Conservation (phyloP, 2,329 filamentous ascomycete genomes). For the Fusarium equiseti region DNA sequence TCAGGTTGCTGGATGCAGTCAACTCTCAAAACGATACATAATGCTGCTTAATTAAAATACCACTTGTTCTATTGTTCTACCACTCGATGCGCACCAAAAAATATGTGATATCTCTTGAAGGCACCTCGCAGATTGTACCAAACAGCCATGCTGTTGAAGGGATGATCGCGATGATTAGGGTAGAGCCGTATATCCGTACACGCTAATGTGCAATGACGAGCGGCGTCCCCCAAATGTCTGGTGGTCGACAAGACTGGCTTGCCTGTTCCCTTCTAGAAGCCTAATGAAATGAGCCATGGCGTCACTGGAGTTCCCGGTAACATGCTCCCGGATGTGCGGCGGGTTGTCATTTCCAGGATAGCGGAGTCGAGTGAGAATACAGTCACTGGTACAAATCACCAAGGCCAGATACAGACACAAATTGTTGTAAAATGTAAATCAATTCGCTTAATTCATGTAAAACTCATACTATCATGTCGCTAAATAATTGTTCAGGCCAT, state of each 20-base stretch:
- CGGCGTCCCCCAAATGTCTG: too few species aligned
- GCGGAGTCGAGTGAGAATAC: not conserved
- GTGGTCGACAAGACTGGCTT: not conserved
- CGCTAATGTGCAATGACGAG: not conserved
- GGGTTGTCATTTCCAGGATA: too few species aligned
- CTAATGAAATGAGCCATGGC: not conserved
- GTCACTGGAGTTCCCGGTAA: not conserved
- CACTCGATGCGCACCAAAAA: accelerated
- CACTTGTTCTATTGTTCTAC: not conserved
- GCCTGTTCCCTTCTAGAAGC: not conserved
- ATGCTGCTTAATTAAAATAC: not conserved
- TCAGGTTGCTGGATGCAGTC: too few species aligned
- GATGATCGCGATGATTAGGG: not conserved
- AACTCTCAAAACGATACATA: not conserved
- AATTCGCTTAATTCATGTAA: not conserved
- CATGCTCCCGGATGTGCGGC: too few species aligned
- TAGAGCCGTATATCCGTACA: not conserved
- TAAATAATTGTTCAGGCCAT: not conserved
- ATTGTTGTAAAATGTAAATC: not conserved
- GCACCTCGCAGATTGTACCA: too few species aligned
- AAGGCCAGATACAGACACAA: too few species aligned
- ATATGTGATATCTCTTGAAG: not conserved
- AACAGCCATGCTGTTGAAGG: not conserved
- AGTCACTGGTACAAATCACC: too few species aligned
- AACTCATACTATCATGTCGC: not conserved